These are phyloP conservation scores for Pleurotus giganteus DNA, from an alignment of 768 basidiomycete genomes.

Conservation along the genomic window DNA sequence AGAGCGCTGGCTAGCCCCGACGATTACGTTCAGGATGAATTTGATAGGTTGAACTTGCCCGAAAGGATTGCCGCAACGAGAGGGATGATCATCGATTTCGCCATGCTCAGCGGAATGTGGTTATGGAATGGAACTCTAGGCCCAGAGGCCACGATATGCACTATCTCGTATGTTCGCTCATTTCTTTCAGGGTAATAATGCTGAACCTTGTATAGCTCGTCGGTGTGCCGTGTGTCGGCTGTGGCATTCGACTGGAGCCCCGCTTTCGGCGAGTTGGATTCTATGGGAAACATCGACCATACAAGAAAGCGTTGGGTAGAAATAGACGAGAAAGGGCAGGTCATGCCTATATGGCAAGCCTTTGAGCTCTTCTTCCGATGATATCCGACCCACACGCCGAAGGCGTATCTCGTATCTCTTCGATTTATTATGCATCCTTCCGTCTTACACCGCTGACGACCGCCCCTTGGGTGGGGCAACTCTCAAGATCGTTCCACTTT, in stretches of 20 bases:
- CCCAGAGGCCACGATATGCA: constrained; percentile 56
- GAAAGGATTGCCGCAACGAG: constrained; percentile 50
- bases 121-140: constrained; percentile 35
- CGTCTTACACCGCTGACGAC: background rate
- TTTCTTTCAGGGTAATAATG: background rate
- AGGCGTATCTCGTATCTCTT: background rate
- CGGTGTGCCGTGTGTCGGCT: constrained; percentile 56
- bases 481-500: too few relatives aligned
- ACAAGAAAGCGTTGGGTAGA: constrained; percentile 57
- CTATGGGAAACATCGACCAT: constrained; percentile 45
- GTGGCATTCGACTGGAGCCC: constrained; percentile 63
- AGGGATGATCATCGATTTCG: constrained; percentile 70
- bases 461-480: too few relatives aligned
- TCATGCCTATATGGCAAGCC: constrained; percentile 57
- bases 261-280: constrained; percentile 54
- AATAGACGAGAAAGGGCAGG: constrained; percentile 55
- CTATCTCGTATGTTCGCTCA: constrained; percentile 43
- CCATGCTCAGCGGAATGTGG: constrained; percentile 66
- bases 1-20: constrained; percentile 45
- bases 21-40: constrained; percentile 56
- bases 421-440: background rate
- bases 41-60: constrained; percentile 35
- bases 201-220: constrained; percentile 42
- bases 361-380: constrained; percentile 48
- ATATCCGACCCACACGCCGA: background rate